phyloP scores from a whole-genome alignment of 176 grass and related monocot species.

The Coix lacrymajobi region DNA sequence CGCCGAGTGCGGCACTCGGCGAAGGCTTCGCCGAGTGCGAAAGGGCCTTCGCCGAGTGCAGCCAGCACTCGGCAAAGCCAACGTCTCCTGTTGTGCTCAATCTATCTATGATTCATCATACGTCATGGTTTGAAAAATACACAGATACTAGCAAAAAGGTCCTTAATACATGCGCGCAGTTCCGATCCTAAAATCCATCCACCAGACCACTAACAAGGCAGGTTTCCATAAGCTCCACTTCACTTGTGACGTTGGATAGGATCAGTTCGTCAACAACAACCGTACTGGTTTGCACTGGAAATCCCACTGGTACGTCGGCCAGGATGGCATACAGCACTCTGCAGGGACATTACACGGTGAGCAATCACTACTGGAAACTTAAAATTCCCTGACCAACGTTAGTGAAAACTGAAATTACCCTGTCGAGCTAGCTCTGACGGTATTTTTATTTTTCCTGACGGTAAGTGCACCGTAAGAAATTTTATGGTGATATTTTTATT shows the following conservation, averaged over 20 bases:
- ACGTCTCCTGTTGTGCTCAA: no score
- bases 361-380: no score
- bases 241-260: neutral
- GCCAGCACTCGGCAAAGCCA: no score
- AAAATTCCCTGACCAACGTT: no score
- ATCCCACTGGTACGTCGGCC: neutral
- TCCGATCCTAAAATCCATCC: neutral
- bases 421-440: no score
- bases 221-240: slow-evolving; percentile 12
- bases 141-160: neutral
- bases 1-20: no score
- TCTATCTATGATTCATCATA: neutral
- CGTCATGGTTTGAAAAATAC: neutral
- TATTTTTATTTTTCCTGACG: no score
- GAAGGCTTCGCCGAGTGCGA: no score
- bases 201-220: neutral
- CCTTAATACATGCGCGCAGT: neutral
- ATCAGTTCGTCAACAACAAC: neutral
- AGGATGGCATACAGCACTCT: neutral
- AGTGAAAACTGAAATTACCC: no score
- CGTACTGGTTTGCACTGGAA: neutral
- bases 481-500: no score
- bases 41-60: no score
- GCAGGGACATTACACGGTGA: neutral
- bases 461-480: no score